These are phyloP conservation scores for Rhizoclosmatium globosum DNA, from an alignment of 192 early-diverging fungal species.

Conservation along the genomic window DNA sequence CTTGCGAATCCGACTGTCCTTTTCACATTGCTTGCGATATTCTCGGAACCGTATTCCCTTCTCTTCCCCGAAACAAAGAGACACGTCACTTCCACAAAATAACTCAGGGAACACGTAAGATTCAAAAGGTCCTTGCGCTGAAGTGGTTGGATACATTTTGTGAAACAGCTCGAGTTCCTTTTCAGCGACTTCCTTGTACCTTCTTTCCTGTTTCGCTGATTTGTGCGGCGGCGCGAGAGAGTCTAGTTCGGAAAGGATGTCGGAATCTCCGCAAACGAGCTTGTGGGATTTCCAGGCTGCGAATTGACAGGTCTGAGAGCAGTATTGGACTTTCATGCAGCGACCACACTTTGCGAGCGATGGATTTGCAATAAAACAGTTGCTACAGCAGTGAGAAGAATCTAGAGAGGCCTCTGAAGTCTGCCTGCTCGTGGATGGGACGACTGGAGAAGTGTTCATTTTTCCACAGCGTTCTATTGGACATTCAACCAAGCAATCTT, in stretches of 20 bases:
- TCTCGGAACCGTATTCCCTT: not conserved
- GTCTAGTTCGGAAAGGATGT: not conserved
- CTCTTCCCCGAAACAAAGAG: not conserved
- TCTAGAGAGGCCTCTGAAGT: too few species aligned
- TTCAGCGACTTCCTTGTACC: not conserved
- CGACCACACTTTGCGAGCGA: not conserved
- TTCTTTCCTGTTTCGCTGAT: not conserved
- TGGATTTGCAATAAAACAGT: too few species aligned
- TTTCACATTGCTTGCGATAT: not conserved
- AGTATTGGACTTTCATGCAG: not conserved
- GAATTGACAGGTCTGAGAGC: not conserved
- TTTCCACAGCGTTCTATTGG: too few species aligned
- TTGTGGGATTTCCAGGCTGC: not conserved
- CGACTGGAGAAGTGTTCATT: too few species aligned
- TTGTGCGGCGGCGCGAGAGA: not conserved
- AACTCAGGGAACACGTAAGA: not conserved
- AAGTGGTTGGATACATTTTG: not conserved
- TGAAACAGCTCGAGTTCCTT: not conserved
- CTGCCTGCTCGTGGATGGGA: too few species aligned
- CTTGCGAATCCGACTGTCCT: not conserved
- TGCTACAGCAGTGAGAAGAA: too few species aligned
- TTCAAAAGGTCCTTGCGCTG: not conserved
- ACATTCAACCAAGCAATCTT: too few species aligned
- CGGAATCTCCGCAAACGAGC: not conserved
- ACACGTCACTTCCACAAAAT: not conserved